Evolutionary conservation across 2,329 filamentous ascomycete species (phyloP).

Genomic region (Talaromyces sp.): DNA sequence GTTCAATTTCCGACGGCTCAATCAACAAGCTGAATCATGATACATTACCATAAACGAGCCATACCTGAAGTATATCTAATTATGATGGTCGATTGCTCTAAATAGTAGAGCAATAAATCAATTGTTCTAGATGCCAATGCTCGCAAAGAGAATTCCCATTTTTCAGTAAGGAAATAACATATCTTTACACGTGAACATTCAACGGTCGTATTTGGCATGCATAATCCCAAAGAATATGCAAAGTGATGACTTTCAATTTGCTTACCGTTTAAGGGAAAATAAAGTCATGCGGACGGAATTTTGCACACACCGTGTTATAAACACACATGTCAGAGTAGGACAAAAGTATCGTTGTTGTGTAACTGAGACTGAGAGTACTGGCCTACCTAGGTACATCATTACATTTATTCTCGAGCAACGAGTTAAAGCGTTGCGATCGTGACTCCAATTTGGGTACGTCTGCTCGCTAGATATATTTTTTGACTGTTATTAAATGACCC

Average conservation of each 20-base stretch:
- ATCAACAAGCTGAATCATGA: neutral
- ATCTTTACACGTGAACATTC: neutral
- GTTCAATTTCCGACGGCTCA: neutral
- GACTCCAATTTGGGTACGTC: neutral
- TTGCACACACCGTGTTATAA: conserved; percentile 7
- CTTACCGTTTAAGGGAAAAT: neutral
- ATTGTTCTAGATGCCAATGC: neutral
- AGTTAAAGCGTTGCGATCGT: neutral
- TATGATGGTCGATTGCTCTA: neutral
- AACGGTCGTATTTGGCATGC: neutral
- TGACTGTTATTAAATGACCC: too few species aligned
- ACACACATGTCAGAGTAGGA: conserved; percentile 1
- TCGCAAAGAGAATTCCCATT: neutral
- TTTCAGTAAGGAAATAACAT: neutral
- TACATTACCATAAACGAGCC: neutral
- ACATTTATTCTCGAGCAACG: neutral
- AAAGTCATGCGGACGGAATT: neutral
- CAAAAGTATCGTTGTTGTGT: conserved; percentile 7
- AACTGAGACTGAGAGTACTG: conserved; percentile 1
- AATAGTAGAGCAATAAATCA: neutral
- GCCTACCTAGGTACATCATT: neutral
- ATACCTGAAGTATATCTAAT: neutral
- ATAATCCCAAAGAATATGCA: neutral
- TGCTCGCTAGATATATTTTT: neutral
- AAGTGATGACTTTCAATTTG: neutral